phyloP scores from a whole-genome alignment of 2,329 filamentous ascomycete genomes.

The Fusarium oxysporum region DNA sequence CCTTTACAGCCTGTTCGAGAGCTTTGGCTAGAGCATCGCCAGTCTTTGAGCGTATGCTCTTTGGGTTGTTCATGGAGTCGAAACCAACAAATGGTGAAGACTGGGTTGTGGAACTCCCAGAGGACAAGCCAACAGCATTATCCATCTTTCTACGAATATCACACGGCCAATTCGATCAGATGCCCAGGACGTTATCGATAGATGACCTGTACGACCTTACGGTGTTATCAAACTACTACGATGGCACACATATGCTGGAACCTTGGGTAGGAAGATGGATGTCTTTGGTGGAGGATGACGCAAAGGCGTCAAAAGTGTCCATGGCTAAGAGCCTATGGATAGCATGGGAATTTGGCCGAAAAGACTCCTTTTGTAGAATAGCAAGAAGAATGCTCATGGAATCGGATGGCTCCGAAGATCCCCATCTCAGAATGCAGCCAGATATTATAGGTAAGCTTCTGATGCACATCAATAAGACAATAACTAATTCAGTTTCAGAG shows the following conservation, averaged over 20 bases:
- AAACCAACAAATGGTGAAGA: not conserved
- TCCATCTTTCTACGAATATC: not conserved
- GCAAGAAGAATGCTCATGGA: not conserved
- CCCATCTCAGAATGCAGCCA: not conserved
- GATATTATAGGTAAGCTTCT: not conserved
- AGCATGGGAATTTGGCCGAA: not conserved
- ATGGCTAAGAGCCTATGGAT: not conserved
- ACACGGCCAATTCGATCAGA: not conserved
- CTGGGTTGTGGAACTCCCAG: not conserved
- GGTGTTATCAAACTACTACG: not conserved
- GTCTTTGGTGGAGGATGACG: not conserved
- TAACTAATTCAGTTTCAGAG: not conserved
- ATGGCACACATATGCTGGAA: not conserved
- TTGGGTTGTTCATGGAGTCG: not conserved
- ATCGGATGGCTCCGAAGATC: not conserved
- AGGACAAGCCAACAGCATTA: not conserved
- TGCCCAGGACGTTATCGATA: not conserved
- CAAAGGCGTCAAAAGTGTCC: not conserved
- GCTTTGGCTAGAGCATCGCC: not conserved
- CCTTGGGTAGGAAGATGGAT: not conserved
- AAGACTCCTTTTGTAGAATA: not conserved
- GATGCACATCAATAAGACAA: rapidly evolving
- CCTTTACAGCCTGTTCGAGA: not conserved
- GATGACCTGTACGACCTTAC: not conserved
- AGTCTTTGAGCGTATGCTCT: not conserved